A percentile compares a stretch with the other conserved stretches of the same genome.
These are phyloP conservation scores for Thecaphora frezii DNA, from an alignment of 1,284 basidiomycete species.

Conservation along the genomic window DNA sequence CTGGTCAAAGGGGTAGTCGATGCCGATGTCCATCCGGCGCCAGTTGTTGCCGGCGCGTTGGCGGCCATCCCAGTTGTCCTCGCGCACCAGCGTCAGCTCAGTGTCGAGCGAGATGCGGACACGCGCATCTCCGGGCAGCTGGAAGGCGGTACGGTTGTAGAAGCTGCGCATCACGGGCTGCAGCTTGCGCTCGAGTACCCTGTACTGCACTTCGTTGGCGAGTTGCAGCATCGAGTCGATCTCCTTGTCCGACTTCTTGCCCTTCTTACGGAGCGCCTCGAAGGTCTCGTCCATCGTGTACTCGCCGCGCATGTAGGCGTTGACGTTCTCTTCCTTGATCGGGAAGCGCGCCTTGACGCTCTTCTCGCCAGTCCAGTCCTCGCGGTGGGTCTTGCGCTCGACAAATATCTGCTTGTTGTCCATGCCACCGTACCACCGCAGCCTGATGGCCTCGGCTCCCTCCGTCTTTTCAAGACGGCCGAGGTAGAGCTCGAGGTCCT, in stretches of 20 bases:
- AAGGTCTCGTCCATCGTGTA: conserved; percentile 94
- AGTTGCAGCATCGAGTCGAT: conserved; percentile 94
- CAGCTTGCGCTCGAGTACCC: conserved; percentile 79
- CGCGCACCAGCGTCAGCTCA: conserved; percentile 87
- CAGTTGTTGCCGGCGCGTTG: conserved; percentile 82
- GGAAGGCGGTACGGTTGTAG: conserved; percentile 98
- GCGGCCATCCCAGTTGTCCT: conserved; percentile 93
- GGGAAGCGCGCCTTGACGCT: conserved; percentile 97
- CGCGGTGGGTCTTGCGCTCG: conserved; percentile 96
- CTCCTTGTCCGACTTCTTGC: conserved; percentile 91
- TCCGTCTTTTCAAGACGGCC: conserved; percentile 97
- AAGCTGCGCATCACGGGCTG: conserved; percentile 89
- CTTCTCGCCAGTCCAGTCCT: conserved; percentile 99
- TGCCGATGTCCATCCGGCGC: conserved; percentile 90
- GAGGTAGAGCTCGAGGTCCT: conserved; percentile 94
- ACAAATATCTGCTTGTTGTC: conserved; percentile 80
- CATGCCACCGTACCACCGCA: conserved; percentile 97
- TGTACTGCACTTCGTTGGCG: conserved; percentile 93
- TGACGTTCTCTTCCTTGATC: conserved; percentile 92
- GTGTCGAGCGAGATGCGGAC: conserved; percentile 98
- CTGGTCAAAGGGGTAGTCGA: conserved; percentile 85
- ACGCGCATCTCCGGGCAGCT: conserved; percentile 93
- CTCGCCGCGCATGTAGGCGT: conserved; percentile 84
- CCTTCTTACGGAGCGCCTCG: conserved; percentile 81
- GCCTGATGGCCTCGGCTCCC: conserved; percentile 91